These are phyloP conservation scores for Calonectria naviculata DNA, from an alignment of 2,329 filamentous ascomycete genomes.

Conservation along the genomic window DNA sequence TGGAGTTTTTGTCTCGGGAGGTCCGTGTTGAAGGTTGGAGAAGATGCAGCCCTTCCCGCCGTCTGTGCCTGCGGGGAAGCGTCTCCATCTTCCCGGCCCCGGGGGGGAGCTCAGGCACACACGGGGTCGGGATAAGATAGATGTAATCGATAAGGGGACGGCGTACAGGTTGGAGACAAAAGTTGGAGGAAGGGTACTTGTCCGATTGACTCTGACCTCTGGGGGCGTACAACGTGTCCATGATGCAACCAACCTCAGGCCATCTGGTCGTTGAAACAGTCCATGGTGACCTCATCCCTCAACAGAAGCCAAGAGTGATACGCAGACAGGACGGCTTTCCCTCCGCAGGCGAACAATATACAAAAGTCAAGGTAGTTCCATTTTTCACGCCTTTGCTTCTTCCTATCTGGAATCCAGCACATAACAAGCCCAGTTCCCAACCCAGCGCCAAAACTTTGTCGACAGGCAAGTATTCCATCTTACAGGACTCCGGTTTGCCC, in stretches of 20 bases:
- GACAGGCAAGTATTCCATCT: not conserved
- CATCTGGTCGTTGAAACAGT: not conserved
- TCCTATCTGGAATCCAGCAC: constrained; percentile 1
- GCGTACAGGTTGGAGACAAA: not conserved
- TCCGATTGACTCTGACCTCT: constrained; percentile 1
- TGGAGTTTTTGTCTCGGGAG: not conserved
- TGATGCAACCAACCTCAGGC: not conserved
- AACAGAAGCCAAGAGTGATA: not conserved
- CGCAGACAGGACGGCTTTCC: constrained; percentile 20
- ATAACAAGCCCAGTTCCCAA: not conserved
- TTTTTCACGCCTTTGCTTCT: constrained; percentile 9
- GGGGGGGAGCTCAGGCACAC: no score
- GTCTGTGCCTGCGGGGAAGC: constrained; percentile 2
- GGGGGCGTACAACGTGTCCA: not conserved
- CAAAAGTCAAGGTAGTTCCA: constrained; percentile 7
- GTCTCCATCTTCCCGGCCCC: not conserved
- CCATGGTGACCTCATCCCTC: not conserved
- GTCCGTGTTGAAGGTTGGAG: constrained; percentile 7
- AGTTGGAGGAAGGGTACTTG: not conserved
- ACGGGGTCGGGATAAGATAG: not conserved
- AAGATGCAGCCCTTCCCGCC: not conserved
- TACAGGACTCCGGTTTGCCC: not conserved
- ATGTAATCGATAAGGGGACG: not conserved
- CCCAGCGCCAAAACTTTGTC: not conserved
- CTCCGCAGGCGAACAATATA: constrained; percentile 12